phyloP scores from a whole-genome alignment of 2,329 filamentous ascomycete genomes.

The Aspergillus sp. region DNA sequence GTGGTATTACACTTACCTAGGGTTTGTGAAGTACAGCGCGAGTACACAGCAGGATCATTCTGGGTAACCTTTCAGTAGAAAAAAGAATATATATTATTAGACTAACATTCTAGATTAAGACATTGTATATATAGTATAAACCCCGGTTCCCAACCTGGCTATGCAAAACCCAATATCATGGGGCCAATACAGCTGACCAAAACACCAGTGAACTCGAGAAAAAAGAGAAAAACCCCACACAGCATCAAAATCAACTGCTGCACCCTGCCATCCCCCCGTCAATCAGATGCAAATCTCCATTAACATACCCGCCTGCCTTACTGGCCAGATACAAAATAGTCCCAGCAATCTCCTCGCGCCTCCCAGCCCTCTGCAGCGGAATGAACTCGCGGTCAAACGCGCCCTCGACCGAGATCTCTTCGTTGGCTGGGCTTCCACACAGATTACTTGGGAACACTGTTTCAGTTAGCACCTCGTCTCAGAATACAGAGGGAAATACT shows the following conservation, averaged over 20 bases:
- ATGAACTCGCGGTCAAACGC: slow-evolving; percentile 9
- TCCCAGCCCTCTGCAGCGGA: slow-evolving; percentile 40
- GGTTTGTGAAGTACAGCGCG: too few species aligned
- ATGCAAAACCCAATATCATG: background rate
- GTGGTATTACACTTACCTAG: too few species aligned
- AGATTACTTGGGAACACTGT: background rate
- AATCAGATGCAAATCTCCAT: slow-evolving; percentile 55
- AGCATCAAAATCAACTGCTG: background rate
- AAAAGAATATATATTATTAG: too few species aligned
- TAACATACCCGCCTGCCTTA: slow-evolving; percentile 55
- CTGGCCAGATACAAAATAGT: slow-evolving; percentile 55
- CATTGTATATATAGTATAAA: background rate
- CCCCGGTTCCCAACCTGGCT: background rate
- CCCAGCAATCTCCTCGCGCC: slow-evolving; percentile 51
- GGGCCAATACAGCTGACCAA: background rate
- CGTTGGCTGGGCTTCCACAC: background rate
- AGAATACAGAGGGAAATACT: background rate
- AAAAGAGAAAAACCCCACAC: too few species aligned
- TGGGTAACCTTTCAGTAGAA: too few species aligned
- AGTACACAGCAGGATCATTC: too few species aligned
- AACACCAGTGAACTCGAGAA: background rate
- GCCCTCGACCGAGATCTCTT: slow-evolving; percentile 11
- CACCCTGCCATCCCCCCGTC: slow-evolving; percentile 40
- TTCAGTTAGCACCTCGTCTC: background rate
- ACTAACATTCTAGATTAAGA: background rate